These are phyloP conservation scores for Wickerhamiella dianesei DNA, from an alignment of 805 yeast genomes.

Conservation along the genomic window DNA sequence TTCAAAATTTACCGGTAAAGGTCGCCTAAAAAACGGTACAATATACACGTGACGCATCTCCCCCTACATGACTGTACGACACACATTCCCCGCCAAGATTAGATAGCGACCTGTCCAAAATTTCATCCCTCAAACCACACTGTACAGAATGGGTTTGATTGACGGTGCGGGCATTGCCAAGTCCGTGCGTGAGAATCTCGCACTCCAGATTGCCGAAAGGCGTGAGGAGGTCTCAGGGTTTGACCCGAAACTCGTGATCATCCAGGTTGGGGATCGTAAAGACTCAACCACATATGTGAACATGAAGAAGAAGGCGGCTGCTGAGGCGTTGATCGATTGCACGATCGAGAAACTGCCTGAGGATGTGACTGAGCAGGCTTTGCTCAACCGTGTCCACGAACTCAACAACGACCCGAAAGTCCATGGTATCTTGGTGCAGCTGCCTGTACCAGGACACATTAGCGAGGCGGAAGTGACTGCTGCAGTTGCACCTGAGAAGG, in stretches of 20 bases:
- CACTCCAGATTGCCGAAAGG: slow-evolving; percentile 33
- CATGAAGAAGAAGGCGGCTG: slow-evolving; percentile 82
- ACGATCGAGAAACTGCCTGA: slow-evolving; percentile 52
- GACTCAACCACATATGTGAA: slow-evolving; percentile 86
- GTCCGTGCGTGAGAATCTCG: slow-evolving; percentile 37
- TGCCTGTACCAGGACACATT: slow-evolving; percentile 73
- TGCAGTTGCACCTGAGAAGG: slow-evolving; percentile 70
- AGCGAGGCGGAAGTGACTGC: slow-evolving; percentile 71
- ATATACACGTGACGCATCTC: background rate
- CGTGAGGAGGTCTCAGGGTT: slow-evolving; percentile 35
- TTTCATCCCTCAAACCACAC: background rate
- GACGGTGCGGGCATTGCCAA: slow-evolving; percentile 55
- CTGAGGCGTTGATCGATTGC: slow-evolving; percentile 65
- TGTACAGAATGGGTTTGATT: slow-evolving; percentile 25
- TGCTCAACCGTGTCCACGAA: slow-evolving; percentile 41
- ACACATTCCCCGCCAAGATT: background rate
- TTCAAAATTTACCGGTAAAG: too few species aligned
- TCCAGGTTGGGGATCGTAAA: slow-evolving; percentile 83
- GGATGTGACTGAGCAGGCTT: slow-evolving; percentile 42
- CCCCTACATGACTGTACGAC: background rate
- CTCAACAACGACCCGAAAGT: slow-evolving; percentile 64
- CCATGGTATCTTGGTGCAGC: slow-evolving; percentile 79
- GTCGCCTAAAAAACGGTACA: too few species aligned
- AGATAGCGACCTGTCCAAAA: background rate
- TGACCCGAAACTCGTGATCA: slow-evolving; percentile 62